These are phyloP conservation scores for Ustilago loliicola DNA, from an alignment of 1,284 basidiomycete species.

Conservation along the genomic window DNA sequence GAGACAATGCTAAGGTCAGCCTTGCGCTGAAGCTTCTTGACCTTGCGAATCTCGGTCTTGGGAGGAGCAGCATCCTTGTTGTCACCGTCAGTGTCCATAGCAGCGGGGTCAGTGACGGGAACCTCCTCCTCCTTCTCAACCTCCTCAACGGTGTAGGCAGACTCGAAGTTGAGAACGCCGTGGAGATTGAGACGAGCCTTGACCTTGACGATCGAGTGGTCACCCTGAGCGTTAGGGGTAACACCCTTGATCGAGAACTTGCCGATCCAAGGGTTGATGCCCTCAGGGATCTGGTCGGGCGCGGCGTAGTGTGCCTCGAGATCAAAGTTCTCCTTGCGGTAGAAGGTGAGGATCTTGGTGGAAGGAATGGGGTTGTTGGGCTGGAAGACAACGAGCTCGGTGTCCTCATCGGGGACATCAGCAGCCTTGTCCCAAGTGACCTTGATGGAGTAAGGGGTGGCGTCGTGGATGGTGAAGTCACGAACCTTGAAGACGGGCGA, in stretches of 20 bases:
- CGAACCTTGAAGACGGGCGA: constrained; percentile 70
- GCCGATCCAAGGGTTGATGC: constrained; percentile 68
- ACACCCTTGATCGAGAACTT: constrained; percentile 68
- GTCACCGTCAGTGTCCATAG: constrained; percentile 62
- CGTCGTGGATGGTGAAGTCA: constrained; percentile 69
- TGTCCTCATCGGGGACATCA: constrained; percentile 70
- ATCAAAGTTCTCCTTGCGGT: constrained; percentile 70
- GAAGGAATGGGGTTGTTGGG: constrained; percentile 70
- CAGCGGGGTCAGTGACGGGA: constrained; percentile 60
- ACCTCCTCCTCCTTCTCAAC: constrained; percentile 70
- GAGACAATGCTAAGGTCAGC: constrained; percentile 65
- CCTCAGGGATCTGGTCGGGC: constrained; percentile 59
- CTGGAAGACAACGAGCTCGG: constrained; percentile 69
- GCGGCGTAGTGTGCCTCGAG: constrained; percentile 67
- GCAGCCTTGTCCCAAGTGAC: constrained; percentile 69
- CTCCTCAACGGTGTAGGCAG: constrained; percentile 69
- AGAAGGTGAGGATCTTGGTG: constrained; percentile 70
- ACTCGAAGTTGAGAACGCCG: constrained; percentile 69
- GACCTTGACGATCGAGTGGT: constrained; percentile 70
- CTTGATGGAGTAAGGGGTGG: constrained; percentile 69
- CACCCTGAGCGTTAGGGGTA: constrained; percentile 66
- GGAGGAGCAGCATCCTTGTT: constrained; percentile 53
- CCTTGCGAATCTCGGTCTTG: constrained; percentile 69
- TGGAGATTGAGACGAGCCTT: constrained; percentile 70
- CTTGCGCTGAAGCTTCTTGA: constrained; percentile 70